phyloP scores from a whole-genome alignment of 116 monocot species.

The Iris pallida region DNA sequence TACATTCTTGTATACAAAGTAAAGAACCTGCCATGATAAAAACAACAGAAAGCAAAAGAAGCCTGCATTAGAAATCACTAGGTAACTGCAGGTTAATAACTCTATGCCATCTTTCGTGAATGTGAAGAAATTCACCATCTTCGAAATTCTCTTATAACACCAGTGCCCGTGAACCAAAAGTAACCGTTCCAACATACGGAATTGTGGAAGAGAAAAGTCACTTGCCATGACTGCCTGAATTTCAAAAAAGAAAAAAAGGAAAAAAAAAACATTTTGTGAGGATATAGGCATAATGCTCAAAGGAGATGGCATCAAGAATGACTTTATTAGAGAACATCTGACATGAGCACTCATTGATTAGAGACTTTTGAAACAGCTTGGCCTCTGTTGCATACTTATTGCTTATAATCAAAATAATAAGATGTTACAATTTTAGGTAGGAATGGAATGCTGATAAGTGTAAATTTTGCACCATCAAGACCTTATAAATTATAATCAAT shows the following conservation, averaged over 20 bases:
- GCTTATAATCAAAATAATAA: no score
- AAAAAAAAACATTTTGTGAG: background rate
- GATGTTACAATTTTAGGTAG: no score
- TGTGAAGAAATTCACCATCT: conserved; percentile 14
- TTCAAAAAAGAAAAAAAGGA: background rate
- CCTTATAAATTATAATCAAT: no score
- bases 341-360: no score
- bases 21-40: conserved; percentile 15
- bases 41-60: background rate
- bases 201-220: conserved; percentile 26
- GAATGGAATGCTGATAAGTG: no score
- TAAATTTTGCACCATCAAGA: no score
- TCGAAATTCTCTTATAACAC: conserved; percentile 32
- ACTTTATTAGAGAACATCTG: no score
- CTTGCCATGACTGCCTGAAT: conserved; percentile 35
- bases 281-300: no score
- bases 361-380: no score
- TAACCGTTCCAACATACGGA: conserved; percentile 16
- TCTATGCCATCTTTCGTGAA: background rate
- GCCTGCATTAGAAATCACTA: background rate
- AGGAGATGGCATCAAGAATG: no score
- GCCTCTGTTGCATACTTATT: no score
- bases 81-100: background rate
- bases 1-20: conserved; percentile 30
- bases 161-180: conserved; percentile 32